phyloP scores from a whole-genome alignment of 371 early-diverging fungal genomes.

The Mucor circinelloides region DNA sequence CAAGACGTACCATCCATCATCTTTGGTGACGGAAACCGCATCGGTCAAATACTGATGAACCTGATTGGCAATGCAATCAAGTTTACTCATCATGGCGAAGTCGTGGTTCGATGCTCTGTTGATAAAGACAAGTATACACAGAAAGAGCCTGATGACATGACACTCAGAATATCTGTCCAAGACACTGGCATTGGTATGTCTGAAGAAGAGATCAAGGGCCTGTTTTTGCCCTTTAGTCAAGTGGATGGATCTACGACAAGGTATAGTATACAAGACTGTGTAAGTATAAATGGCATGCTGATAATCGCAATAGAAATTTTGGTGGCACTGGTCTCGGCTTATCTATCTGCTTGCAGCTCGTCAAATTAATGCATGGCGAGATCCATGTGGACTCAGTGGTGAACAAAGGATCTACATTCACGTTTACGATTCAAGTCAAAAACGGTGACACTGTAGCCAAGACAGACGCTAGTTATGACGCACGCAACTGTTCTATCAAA shows the following conservation, averaged over 20 bases:
- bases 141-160: constrained; percentile 23
- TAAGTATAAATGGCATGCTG: neutral
- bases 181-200: constrained; percentile 60
- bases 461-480: constrained; percentile 29
- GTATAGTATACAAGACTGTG: constrained; percentile 14
- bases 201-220: constrained; percentile 49
- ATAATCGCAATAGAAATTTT: constrained; percentile 31
- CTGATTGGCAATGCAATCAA: constrained; percentile 50
- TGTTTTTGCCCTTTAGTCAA: constrained; percentile 62
- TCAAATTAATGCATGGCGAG: constrained; percentile 58
- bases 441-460: constrained; percentile 35
- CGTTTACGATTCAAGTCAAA: constrained; percentile 47
- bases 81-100: constrained; percentile 60
- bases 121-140: neutral
- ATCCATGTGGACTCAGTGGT: constrained; percentile 53
- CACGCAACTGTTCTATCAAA: constrained; percentile 23
- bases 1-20: constrained; percentile 34
- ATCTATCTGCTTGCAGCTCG: constrained; percentile 58
- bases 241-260: constrained; percentile 61
- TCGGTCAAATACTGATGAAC: constrained; percentile 51
- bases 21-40: constrained; percentile 55
- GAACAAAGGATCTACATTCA: constrained; percentile 56
- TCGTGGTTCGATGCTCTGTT: constrained; percentile 47
- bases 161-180: constrained; percentile 38
- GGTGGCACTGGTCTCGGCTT: constrained; percentile 72